Conservation (phyloP, 1,284 basidiomycete species). For the Trametes sp. region DNA sequence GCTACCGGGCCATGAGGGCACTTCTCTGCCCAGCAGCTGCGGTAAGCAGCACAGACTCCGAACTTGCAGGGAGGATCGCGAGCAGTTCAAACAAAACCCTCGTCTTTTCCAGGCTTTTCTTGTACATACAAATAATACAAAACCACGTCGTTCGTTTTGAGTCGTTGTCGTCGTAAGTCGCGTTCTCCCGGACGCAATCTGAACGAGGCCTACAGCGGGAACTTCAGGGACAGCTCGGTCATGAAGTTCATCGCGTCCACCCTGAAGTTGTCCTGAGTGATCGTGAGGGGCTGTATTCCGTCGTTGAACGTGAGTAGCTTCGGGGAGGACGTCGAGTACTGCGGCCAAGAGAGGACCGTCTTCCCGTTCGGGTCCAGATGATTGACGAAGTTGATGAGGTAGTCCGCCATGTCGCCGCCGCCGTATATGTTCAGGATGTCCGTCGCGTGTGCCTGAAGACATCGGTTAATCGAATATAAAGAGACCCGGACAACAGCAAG, state of each 20-base stretch:
- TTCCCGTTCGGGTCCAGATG: constrained; percentile 38
- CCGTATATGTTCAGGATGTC: constrained; percentile 36
- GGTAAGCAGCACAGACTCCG: too few relatives aligned
- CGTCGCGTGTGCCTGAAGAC: constrained; percentile 28
- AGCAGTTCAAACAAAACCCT: too few relatives aligned
- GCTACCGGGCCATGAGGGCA: neutral
- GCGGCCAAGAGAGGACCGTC: constrained; percentile 30
- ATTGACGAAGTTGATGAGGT: constrained; percentile 39
- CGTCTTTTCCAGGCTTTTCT: too few relatives aligned
- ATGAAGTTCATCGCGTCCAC: constrained; percentile 48
- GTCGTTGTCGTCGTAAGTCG: too few relatives aligned
- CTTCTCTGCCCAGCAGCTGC: neutral
- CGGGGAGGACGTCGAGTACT: constrained; percentile 30
- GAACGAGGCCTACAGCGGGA: constrained; percentile 43
- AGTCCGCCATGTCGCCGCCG: constrained; percentile 34
- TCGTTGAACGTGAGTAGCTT: constrained; percentile 37
- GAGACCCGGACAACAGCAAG: too few relatives aligned
- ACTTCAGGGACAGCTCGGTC: constrained; percentile 45
- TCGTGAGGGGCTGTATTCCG: constrained; percentile 31
- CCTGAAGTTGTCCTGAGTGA: constrained; percentile 43
- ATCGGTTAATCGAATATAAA: neutral
- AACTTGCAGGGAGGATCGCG: too few relatives aligned
- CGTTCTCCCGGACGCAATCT: too few relatives aligned
- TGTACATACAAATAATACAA: too few relatives aligned
- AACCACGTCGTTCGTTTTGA: too few relatives aligned